Evolutionary conservation across 345 rosid species (phyloP).

Genomic region (Carallia pectinifolia): DNA sequence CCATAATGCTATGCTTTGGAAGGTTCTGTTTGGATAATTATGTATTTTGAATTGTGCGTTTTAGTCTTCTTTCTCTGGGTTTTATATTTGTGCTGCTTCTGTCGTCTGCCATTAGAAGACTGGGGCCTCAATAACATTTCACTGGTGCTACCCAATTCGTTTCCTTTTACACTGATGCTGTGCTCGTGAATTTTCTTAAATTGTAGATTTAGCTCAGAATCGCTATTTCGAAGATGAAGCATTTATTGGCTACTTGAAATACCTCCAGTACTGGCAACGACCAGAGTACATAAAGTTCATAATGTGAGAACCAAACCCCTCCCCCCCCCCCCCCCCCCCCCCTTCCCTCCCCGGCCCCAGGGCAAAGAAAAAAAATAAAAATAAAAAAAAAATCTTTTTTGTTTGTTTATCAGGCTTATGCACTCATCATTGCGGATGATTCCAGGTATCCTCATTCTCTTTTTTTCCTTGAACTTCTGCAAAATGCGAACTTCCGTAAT

Average conservation of each 20-base stretch:
- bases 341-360: too few relatives aligned
- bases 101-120: background rate
- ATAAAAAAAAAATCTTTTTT: background rate
- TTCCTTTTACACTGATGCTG: constrained; percentile 10
- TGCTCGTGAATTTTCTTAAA: constrained; percentile 10
- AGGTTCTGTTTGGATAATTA: too few relatives aligned
- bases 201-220: constrained; percentile 94
- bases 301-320: constrained; percentile 50
- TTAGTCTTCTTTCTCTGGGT: too few relatives aligned
- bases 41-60: too few relatives aligned
- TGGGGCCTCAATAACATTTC: background rate
- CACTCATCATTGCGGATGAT: constrained; percentile 22
- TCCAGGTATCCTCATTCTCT: constrained; percentile 97
- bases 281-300: constrained; percentile 88
- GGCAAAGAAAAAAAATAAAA: too few relatives aligned
- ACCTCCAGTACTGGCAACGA: constrained; percentile 93
- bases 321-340: too few relatives aligned
- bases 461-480: constrained; percentile 93
- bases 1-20: too few relatives aligned
- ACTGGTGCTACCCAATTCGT: background rate
- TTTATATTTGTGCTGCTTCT: too few relatives aligned
- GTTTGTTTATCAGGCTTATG: constrained; percentile 6
- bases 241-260: constrained; percentile 92
- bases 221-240: constrained; percentile 98
- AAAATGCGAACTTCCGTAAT: constrained; percentile 83